Evolutionary conservation across 257 asterid genomes (phyloP), one percentile per base, ranked within the genome.

Genomic region (Agastache rugosa): DNA sequence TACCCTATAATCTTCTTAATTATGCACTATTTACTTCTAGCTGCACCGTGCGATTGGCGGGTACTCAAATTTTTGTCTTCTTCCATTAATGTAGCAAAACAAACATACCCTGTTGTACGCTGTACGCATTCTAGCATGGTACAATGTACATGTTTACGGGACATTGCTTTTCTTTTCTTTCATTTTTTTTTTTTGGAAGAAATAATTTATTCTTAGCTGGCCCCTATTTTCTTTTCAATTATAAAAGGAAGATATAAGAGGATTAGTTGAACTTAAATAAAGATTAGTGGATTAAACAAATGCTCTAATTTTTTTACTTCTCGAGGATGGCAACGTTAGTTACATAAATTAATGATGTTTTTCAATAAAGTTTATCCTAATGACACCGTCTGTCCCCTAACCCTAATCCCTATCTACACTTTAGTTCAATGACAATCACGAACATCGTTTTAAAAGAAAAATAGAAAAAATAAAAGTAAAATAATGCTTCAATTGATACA

Each of bases 301-400:
- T 74, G 44, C n/a, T 17, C 37, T 47, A 4, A 44, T 9, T 11
- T 63, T 31, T 55, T 63, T 37, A 77, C 63, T 71, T 37, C 72
- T 64, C 77, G 69, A 71, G 73, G 61, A 70, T 37, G 42, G 29
- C 61, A 58, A 67, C 64, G 23, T 67, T 68, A 59, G 19, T 63
- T 47, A 44, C 14, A 17, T 27, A 17, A 14, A 16, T 55, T 60
- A 70, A 71, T 77, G 63, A 45, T 58, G 19, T 25, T 41, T 22
- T 29, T 71, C 55, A 19, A 39, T 22, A 62, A 71, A 71, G 81
- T 53, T 53, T 62, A 62, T 42, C 68, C 62, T 29, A 53, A 63
- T 71, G 48, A 50, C 61, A 35, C 34, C 20, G 31, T 53, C 8
- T 77, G 42, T 51, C 77, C 77, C 67, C 61, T 41, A 37, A 22